Evolutionary conservation across 257 asterid genomes (phyloP).

Genomic region (Rubia yunnanensis): DNA sequence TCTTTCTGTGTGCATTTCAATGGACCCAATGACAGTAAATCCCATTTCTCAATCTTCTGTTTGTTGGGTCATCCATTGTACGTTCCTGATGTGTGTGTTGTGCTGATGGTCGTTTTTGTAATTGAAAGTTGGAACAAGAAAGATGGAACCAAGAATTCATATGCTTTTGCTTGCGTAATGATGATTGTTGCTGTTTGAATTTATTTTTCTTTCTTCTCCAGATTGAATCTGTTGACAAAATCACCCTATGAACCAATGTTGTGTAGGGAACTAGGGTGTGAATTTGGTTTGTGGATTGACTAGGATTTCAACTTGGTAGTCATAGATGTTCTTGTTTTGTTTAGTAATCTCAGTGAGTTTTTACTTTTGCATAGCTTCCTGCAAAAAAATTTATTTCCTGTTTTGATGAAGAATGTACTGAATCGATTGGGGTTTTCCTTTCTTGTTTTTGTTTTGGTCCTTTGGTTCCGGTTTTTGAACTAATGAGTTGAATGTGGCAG

Average conservation of each 20-base stretch:
- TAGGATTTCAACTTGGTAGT: slow-evolving; percentile 1
- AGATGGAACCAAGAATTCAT: neutral
- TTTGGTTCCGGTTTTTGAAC: neutral
- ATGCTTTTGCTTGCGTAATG: neutral
- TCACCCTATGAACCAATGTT: neutral
- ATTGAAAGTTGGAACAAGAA: neutral
- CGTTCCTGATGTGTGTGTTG: neutral
- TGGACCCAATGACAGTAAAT: slow-evolving; percentile 85
- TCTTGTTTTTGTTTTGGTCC: neutral
- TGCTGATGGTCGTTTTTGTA: neutral
- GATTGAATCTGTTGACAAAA: neutral
- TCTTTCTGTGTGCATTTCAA: slow-evolving; percentile 82
- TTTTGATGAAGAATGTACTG: neutral
- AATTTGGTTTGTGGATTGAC: neutral
- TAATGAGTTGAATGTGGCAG: slow-evolving; percentile 28
- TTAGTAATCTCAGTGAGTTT: neutral
- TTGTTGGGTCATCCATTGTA: slow-evolving; percentile 17
- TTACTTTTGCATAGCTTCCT: neutral
- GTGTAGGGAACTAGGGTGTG: slow-evolving; percentile 1
- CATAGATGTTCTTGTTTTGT: neutral
- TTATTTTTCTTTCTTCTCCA: neutral
- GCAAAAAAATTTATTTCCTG: neutral
- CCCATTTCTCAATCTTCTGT: slow-evolving; percentile 16
- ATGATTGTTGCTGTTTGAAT: neutral
- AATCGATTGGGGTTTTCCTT: neutral